These are phyloP conservation scores for Beta lomatogona DNA, from an alignment of 179 eudicot genomes.

Conservation along the genomic window DNA sequence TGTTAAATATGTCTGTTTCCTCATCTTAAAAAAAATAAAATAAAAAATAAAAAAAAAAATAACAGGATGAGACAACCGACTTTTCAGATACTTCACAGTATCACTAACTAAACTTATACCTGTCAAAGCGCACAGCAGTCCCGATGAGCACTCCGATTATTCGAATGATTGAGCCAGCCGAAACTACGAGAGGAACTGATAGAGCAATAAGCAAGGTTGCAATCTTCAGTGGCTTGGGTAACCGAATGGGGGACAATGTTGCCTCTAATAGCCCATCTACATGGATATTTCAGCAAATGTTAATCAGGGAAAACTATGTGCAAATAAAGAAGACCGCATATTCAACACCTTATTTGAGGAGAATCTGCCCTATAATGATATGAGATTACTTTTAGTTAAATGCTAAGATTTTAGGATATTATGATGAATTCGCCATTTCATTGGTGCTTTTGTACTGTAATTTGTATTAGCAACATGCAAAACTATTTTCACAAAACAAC, in stretches of 20 bases:
- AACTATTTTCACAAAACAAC: background rate
- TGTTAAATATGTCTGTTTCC: too few species aligned
- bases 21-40: background rate
- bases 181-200: slow-evolving; percentile 67
- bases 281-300: slow-evolving; percentile 31
- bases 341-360: background rate
- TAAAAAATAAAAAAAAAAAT: too few species aligned
- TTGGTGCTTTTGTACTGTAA: too few species aligned
- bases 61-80: background rate
- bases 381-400: background rate
- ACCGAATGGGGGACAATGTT: slow-evolving; percentile 79
- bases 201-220: slow-evolving; percentile 71
- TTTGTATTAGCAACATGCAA: background rate
- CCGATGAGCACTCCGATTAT: slow-evolving; percentile 67
- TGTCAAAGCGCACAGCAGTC: slow-evolving; percentile 72
- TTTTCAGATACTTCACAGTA: background rate
- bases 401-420: background rate
- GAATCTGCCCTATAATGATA: too few species aligned
- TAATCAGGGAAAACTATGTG: slow-evolving; percentile 13
- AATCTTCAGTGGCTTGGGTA: slow-evolving; percentile 85
- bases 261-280: slow-evolving; percentile 98
- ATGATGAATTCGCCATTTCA: background rate
- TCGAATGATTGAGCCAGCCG: slow-evolving; percentile 74
- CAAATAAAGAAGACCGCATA: background rate
- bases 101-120: slow-evolving; percentile 41